Evolutionary conservation across 192 early-diverging fungal genomes (phyloP).

Genomic region (Coemansia javaensis): DNA sequence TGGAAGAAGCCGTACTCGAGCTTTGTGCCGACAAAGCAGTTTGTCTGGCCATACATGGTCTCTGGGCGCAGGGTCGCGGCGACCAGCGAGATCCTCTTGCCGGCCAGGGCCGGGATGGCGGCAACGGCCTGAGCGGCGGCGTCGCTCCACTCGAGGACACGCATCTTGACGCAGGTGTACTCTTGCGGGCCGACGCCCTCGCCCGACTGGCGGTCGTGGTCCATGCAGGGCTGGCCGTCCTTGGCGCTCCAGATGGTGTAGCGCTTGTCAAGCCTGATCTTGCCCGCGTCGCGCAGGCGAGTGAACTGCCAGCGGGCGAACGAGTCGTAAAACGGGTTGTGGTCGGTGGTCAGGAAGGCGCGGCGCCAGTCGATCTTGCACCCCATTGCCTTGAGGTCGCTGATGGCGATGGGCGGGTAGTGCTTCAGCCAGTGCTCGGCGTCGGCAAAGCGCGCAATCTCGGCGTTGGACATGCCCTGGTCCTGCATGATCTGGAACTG

Average conservation of each 20-base stretch:
- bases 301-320: constrained; percentile 99
- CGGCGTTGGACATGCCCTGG: constrained; percentile 77
- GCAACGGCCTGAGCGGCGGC: constrained; percentile 44
- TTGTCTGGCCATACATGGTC: constrained; percentile 99
- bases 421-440: constrained; percentile 87
- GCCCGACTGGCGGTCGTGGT: constrained; percentile 92
- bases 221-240: constrained; percentile 98
- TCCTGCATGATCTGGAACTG: constrained; percentile 97
- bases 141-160: constrained; percentile 66
- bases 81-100: constrained; percentile 81
- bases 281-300: constrained; percentile 67
- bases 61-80: constrained; percentile 96
- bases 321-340: constrained; percentile 97
- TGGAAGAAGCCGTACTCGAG: constrained; percentile 88
- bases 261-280: constrained; percentile 93
- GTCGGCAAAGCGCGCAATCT: constrained; percentile 92
- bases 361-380: constrained; percentile 93
- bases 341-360: constrained; percentile 95
- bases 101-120: constrained; percentile 54
- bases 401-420: constrained; percentile 86
- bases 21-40: constrained; percentile 93
- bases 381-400: constrained; percentile 71
- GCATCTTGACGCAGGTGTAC: constrained; percentile 94
- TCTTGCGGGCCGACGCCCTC: constrained; percentile 93
- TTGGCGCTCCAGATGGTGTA: constrained; percentile 95